A percentile compares a stretch with the other conserved stretches of the same genome.
These are phyloP conservation scores for Pichia sp. DNA, from an alignment of 1,139 yeast genomes.

Conservation along the genomic window DNA sequence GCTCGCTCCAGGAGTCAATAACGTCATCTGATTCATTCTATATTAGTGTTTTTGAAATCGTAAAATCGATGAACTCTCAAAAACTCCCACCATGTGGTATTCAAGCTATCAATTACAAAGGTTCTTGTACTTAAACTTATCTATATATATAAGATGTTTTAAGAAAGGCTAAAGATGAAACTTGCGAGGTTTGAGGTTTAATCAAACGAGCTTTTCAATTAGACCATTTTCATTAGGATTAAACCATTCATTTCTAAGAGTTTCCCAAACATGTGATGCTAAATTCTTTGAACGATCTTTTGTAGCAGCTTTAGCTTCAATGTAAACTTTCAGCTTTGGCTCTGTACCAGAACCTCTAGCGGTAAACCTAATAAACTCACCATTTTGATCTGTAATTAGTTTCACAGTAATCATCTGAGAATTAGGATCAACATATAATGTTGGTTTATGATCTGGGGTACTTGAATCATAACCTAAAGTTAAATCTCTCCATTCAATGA, in stretches of 20 bases:
- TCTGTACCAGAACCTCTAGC: slow-evolving; percentile 95
- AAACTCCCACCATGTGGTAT: too few relatives aligned
- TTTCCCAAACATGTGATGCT: slow-evolving; percentile 65
- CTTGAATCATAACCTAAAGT: slow-evolving; percentile 75
- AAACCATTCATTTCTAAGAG: slow-evolving; percentile 52
- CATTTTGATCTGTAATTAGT: slow-evolving; percentile 26
- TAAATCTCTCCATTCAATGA: slow-evolving; percentile 71
- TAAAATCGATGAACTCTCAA: too few relatives aligned
- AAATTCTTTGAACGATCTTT: slow-evolving; percentile 41
- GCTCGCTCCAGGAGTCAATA: too few relatives aligned
- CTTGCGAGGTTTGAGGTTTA: too few relatives aligned
- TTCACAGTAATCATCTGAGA: slow-evolving; percentile 84
- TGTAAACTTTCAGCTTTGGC: slow-evolving; percentile 86
- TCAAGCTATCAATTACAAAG: too few relatives aligned
- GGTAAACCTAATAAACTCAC: slow-evolving; percentile 58
- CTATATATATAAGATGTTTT: too few relatives aligned
- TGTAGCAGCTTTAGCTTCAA: slow-evolving; percentile 57
- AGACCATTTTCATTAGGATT: slow-evolving; percentile 40
- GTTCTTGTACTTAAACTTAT: too few relatives aligned
- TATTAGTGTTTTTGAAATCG: too few relatives aligned
- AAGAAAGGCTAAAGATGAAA: too few relatives aligned
- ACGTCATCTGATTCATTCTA: too few relatives aligned
- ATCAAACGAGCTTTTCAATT: slow-evolving; percentile 31
- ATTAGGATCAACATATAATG: slow-evolving; percentile 58
- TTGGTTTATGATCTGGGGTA: slow-evolving; percentile 51